Evolutionary conservation across 495 filamentous ascomycete species (phyloP), one percentile per base, ranked within the genome.

Genomic region (Amniculicola lignicola): DNA sequence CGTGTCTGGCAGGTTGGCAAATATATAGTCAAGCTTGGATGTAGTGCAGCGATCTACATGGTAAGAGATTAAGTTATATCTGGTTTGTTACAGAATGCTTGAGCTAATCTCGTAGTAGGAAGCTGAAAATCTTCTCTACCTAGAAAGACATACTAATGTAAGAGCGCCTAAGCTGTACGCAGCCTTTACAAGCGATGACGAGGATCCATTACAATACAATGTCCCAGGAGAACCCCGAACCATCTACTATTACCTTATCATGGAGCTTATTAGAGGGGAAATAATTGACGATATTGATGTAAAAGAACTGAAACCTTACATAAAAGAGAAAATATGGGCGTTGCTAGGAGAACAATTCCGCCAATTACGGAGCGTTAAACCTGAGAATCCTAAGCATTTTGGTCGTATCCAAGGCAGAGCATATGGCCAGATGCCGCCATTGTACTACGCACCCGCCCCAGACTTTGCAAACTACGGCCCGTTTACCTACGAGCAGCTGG

Each of bases 21-120:
- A 4, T 47, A 47, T 19, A 4, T 47, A 4, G 44, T 47, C 6
- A 33, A 47, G 16, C 24, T 47, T 6, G 41, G 41, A 19, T 10
- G 10, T 3, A 10, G 12, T 18, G 29, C n/a, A 33, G 29, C 7
- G 7, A 47, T 4, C 4, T 33, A 11, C 44, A 4, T 3, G 5
- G 44, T 47, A 47, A 47, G 44, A 33, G 29, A 21, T n/a, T n/a
- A n/a, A n/a, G n/a, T 47, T 18, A 11, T 10, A 4, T n/a, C 27
- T 15, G 22, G 14, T 16, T 31, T 33, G 5, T 9, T 16, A 18
- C 44, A 11, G 16, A 4, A 4, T 47, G 7, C 11, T n/a, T 11
- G 19, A 31, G n/a, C 23, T 29, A 18, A 47, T 4, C 44, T 16
- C 33, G 9, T 47, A 31, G 11, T 19, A 47, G 37, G 37, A 40